Base-by-base conservation (phyloP, 768 basidiomycete species). In the Hortiboletus campestris region DNA sequence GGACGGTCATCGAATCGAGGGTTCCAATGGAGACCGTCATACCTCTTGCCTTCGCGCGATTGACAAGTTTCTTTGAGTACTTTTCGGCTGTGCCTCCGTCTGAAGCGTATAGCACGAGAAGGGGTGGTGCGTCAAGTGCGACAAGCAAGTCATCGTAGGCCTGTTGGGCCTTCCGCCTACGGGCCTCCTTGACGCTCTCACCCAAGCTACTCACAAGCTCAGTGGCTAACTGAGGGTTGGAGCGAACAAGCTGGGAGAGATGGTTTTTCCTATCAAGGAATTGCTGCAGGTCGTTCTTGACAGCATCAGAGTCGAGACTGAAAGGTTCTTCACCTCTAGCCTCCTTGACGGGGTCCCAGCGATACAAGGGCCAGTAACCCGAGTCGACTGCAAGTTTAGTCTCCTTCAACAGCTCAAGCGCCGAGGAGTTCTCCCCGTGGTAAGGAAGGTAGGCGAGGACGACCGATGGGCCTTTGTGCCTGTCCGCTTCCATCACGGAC, bases 201-300 rank as follows among this genome's bases (percentile, higher is more conserved):
- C 97, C 96, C 28, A 92, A 75, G 62, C 86, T 92, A 61, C 85
- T 81, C 52, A 95, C 91, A 40, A 98, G 75, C 65, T 93, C 91
- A 1, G 84, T 71, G 4, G 94, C 90, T 50, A 98, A 75, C 70
- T 88, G 77, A 42, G 94, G 94, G 47, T 82, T 84, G 4, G 89
- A 83, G 14, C 85, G 85, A 38, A 89, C 85, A 58, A 99, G 86
- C 72, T 98, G 95, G 1, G 94, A 96, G 48, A 98, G 83, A 67
- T 98, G 96, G 70, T 96, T 98, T 72, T 98, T 91, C 44, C 94
- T 81, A 68, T 98, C 95, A 57, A 99, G 85, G 84, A 98, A 99
- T 63, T 87, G 80, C 70, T 87, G 84, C 20, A 99, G 78, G 65
- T 97, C 96, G 57, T 91, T 88, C 81, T 98, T 98, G 74, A 99